phyloP scores from a whole-genome alignment of 2,329 filamentous ascomycete genomes.

The Colletotrichum sp. region DNA sequence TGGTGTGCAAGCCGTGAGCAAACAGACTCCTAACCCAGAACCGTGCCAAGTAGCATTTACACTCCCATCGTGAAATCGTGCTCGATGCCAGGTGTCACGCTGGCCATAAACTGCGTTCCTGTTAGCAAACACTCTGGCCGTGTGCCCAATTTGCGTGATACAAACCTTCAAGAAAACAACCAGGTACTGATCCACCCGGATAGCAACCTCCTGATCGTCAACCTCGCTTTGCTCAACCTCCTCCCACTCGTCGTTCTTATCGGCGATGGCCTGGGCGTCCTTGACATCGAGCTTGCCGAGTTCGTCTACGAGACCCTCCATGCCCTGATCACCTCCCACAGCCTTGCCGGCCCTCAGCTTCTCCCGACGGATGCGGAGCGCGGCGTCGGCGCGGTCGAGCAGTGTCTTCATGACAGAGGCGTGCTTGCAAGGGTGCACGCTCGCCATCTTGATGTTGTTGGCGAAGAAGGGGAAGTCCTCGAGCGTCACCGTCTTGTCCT shows the following conservation, averaged over 20 bases:
- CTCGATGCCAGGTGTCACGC: slow-evolving; percentile 95
- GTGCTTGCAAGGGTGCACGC: slow-evolving; percentile 96
- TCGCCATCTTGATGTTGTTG: slow-evolving; percentile 92
- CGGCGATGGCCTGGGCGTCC: slow-evolving; percentile 55
- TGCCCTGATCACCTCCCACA: slow-evolving; percentile 58
- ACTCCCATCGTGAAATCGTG: slow-evolving; percentile 98
- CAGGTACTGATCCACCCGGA: slow-evolving; percentile 87
- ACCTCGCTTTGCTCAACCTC: slow-evolving; percentile 65
- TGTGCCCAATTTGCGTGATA: neutral
- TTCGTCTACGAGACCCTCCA: slow-evolving; percentile 88
- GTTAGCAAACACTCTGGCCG: slow-evolving; percentile 26
- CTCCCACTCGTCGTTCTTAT: slow-evolving; percentile 65
- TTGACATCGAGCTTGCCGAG: slow-evolving; percentile 69
- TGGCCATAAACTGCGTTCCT: slow-evolving; percentile 70
- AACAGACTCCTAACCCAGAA: neutral
- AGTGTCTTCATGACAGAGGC: slow-evolving; percentile 98
- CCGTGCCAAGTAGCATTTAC: slow-evolving; percentile 43
- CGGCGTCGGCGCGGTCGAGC: slow-evolving; percentile 92
- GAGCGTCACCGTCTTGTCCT: slow-evolving; percentile 97
- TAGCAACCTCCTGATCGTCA: slow-evolving; percentile 77
- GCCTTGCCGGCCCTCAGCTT: slow-evolving; percentile 72
- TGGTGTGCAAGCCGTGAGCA: neutral
- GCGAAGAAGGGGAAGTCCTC: slow-evolving; percentile 97
- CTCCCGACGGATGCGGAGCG: slow-evolving; percentile 84
- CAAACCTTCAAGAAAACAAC: slow-evolving; percentile 85